A percentile compares a stretch with the other conserved stretches of the same genome.
phyloP scores from a whole-genome alignment of 495 filamentous ascomycete species.

The Hypomontagnella monticulosa region DNA sequence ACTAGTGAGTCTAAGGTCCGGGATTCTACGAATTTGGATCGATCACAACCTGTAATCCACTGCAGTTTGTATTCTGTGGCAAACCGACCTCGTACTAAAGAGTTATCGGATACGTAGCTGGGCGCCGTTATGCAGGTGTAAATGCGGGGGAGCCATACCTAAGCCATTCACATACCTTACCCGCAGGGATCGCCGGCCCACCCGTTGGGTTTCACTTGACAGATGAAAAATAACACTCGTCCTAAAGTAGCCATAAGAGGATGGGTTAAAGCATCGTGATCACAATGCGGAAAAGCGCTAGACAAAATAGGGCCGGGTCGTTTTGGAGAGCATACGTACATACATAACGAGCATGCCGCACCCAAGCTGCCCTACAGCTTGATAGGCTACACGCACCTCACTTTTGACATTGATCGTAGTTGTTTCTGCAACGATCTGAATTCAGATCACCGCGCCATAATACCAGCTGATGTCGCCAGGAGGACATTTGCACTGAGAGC shows the following conservation, averaged over 20 bases:
- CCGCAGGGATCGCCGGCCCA: conserved; percentile 42
- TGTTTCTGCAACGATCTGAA: conserved; percentile 3
- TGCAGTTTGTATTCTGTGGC: conserved; percentile 4
- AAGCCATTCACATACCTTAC: conserved; percentile 21
- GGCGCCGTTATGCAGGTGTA: conserved; percentile 33
- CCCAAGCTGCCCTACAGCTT: conserved; percentile 10
- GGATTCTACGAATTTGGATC: conserved; percentile 39
- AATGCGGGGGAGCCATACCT: conserved; percentile 38
- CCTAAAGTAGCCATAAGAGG: conserved; percentile 38
- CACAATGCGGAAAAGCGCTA: conserved; percentile 37
- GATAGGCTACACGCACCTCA: conserved; percentile 4
- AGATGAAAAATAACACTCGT: conserved; percentile 28
- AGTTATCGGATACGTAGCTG: conserved; percentile 21
- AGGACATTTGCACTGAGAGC: not conserved
- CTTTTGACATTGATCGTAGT: conserved; percentile 20
- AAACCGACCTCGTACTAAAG: conserved; percentile 14
- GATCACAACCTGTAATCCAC: conserved; percentile 31
- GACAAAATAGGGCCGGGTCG: conserved; percentile 24
- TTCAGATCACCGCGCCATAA: conserved; percentile 11
- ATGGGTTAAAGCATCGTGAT: conserved; percentile 42
- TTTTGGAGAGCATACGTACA: conserved; percentile 21
- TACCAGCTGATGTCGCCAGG: not conserved
- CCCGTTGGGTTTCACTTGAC: conserved; percentile 27
- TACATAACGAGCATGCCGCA: conserved; percentile 26
- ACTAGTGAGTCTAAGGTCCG: conserved; percentile 23